Base-by-base conservation (phyloP, 441 rosid genomes). In the Euphorbia schlechtendalii region DNA sequence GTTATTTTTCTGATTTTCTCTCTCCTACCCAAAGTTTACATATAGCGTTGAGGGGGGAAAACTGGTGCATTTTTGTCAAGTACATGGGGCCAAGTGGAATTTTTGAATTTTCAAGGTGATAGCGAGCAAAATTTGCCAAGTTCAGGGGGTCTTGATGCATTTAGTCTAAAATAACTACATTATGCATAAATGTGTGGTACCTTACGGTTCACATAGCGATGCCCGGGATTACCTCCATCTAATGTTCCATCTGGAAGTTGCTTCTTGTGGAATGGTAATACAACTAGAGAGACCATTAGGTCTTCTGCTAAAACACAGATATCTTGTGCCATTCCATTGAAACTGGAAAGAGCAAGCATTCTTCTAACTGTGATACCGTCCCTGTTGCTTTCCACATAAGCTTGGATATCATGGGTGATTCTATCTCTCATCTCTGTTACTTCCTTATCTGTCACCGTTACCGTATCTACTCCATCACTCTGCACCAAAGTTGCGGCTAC, bases 141-240 rank as follows among this genome's bases (percentile, higher is more conserved):
- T 27, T 27, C 30, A 27, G 30, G 30, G 4, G 30, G 30, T 1
- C 1, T 27, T 27, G 30, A 27, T 27, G n/a, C n/a, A 27, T 27
- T 27, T 1, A 27, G 30, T 14, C 11, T 40, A 40, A 9, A 40
- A 40, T 0, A 1, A 43, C n/a, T n/a, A 14, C 49, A 13, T 43
- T 40, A 13, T 15, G 49, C 18, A 15, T 3, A 43, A 14, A 43
- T 14, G 18, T 43, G 0, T 13, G 49, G 46, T 77, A 92, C 98
- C 99, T 94, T 90, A 9, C 96, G 92, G 59, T 90, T 94, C 58
- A 89, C 96, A 43, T 86, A 84, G 62, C 99, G 81, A 66, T 86
- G 84, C 2, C 96, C 97, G 0, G 88, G 78, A 61, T 90, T 83
- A 46, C 95, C 96, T 1, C 61, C 63, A 40, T 87, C 96, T 7